These are phyloP conservation scores for Sanghuangporus sanghuang DNA, from an alignment of 1,284 basidiomycete species.

Conservation along the genomic window DNA sequence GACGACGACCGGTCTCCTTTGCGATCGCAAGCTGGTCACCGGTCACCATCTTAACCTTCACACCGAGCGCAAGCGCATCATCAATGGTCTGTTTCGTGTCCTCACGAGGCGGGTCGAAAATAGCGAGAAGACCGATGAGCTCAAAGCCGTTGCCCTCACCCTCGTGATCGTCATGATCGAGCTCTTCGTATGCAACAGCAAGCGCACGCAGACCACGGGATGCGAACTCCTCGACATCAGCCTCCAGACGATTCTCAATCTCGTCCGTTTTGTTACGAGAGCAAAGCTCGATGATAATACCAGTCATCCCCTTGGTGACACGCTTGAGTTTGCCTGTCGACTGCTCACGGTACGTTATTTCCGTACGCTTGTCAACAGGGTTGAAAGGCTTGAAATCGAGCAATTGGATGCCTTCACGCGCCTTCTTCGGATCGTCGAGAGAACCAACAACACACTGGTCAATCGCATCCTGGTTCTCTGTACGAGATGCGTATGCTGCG, in stretches of 20 bases:
- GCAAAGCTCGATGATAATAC: conserved; percentile 94
- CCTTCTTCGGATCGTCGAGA: conserved; percentile 66
- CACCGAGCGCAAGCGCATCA: conserved; percentile 92
- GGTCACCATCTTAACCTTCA: conserved; percentile 99
- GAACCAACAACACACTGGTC: conserved; percentile 85
- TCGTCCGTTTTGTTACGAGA: conserved; percentile 94
- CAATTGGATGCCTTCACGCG: conserved; percentile 90
- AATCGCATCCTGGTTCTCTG: conserved; percentile 98
- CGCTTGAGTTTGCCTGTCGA: conserved; percentile 93
- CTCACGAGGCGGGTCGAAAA: conserved; percentile 96
- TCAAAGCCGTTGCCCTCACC: conserved; percentile 94
- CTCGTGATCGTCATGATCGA: conserved; percentile 77
- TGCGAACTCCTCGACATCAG: conserved; percentile 94
- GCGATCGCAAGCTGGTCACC: conserved; percentile 99
- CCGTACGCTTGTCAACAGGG: conserved; percentile 98
- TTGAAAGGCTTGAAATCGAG: conserved; percentile 99
- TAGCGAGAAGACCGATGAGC: conserved; percentile 93
- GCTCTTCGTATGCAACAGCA: conserved; percentile 93
- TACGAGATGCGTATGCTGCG: conserved; percentile 93
- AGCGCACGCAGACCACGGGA: conserved; percentile 95
- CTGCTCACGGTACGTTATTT: conserved; percentile 96
- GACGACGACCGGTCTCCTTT: conserved; percentile 97
- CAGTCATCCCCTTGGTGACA: conserved; percentile 99
- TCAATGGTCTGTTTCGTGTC: conserved; percentile 99
- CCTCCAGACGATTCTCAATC: conserved; percentile 86